Conservation (phyloP, 257 asterid species). For the Knoxia roxburghii region DNA sequence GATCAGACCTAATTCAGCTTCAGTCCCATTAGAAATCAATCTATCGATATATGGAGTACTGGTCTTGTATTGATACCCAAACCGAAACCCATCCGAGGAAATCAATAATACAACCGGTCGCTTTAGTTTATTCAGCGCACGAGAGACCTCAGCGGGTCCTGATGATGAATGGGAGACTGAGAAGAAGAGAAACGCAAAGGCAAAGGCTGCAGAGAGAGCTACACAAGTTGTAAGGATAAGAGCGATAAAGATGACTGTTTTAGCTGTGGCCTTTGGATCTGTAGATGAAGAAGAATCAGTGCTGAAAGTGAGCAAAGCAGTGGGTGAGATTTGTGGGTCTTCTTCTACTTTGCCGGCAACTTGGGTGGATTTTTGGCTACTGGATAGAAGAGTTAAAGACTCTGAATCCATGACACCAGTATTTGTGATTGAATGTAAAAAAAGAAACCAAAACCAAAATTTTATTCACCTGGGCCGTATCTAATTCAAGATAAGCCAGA, state of each 20-base stretch:
- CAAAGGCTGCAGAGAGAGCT: slow-evolving; percentile 45
- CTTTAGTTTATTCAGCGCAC: slow-evolving; percentile 44
- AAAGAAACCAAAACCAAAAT: neutral
- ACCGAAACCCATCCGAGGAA: slow-evolving; percentile 68
- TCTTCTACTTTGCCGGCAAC: slow-evolving; percentile 23
- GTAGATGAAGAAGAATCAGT: slow-evolving; percentile 25
- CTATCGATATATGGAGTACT: slow-evolving; percentile 45
- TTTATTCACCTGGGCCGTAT: neutral
- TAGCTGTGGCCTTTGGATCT: slow-evolving; percentile 10
- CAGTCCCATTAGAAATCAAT: slow-evolving; percentile 53
- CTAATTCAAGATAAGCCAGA: neutral
- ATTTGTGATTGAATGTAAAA: neutral
- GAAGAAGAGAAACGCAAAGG: slow-evolving; percentile 44
- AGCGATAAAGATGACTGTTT: slow-evolving; percentile 24
- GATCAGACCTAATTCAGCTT: slow-evolving; percentile 54
- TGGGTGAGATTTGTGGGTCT: slow-evolving; percentile 32
- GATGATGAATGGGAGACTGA: slow-evolving; percentile 24
- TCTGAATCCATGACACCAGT: slow-evolving; percentile 33
- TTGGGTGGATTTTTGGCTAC: slow-evolving; percentile 16
- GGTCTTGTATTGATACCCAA: slow-evolving; percentile 68
- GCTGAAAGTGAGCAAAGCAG: slow-evolving; percentile 34
- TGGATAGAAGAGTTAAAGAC: slow-evolving; percentile 27
- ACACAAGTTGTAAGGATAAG: slow-evolving; percentile 33
- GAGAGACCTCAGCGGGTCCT: slow-evolving; percentile 25
- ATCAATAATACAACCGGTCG: slow-evolving; percentile 53